Conservation (phyloP, 352 stramenopile genomes). For the Phytophthora chlamydospora region DNA sequence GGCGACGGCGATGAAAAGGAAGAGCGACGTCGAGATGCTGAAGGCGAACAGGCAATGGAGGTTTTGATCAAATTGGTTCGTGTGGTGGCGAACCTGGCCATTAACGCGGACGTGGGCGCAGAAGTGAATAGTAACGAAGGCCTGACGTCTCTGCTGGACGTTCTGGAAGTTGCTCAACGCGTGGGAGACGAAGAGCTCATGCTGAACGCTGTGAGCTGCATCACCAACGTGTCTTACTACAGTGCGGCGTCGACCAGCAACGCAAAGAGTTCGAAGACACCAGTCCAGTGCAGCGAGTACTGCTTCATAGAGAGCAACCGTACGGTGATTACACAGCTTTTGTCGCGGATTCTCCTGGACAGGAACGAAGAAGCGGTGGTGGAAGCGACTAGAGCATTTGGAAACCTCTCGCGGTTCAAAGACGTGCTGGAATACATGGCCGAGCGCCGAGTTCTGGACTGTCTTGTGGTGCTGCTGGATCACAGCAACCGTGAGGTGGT, state of each 20-base stretch:
- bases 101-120: constrained; percentile 70
- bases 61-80: constrained; percentile 86
- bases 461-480: constrained; percentile 77
- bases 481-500: constrained; percentile 83
- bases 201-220: constrained; percentile 87
- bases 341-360: constrained; percentile 64
- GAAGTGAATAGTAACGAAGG: constrained; percentile 43
- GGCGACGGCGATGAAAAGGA: constrained; percentile 8
- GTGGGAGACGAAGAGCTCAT: constrained; percentile 79
- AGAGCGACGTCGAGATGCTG: constrained; percentile 10
- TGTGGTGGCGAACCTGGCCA: constrained; percentile 81
- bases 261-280: neutral
- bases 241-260: constrained; percentile 9
- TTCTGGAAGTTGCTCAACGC: constrained; percentile 46
- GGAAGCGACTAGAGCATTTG: constrained; percentile 83
- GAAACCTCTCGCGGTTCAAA: constrained; percentile 83
- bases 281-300: neutral
- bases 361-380: constrained; percentile 85
- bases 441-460: constrained; percentile 64
- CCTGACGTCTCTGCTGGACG: constrained; percentile 47
- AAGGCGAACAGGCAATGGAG: constrained; percentile 46
- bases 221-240: constrained; percentile 91
- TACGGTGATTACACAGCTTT: constrained; percentile 41
- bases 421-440: constrained; percentile 65
- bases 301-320: constrained; percentile 57